Conservation (phyloP, 2,329 filamentous ascomycete species). For the Penicillium sclerotiorum region DNA sequence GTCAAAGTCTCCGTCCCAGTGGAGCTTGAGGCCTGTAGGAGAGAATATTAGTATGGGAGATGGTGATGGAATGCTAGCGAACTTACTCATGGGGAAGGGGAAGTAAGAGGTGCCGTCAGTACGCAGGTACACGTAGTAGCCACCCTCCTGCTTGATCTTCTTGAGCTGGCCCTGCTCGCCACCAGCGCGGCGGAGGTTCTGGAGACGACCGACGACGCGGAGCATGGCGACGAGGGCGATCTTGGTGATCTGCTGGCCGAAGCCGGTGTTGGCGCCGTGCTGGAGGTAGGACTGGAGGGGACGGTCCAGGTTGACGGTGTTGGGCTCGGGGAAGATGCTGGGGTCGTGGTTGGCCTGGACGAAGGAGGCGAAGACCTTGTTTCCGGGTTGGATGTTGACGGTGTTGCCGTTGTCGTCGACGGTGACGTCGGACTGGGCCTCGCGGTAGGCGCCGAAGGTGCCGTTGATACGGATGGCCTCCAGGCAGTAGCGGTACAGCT, state of each 20-base stretch:
- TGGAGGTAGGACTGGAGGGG: constrained; percentile 66
- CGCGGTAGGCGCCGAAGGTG: constrained; percentile 63
- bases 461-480: constrained; percentile 72
- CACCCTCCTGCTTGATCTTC: constrained; percentile 60
- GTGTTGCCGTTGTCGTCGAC: constrained; percentile 55
- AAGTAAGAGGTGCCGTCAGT: constrained; percentile 65
- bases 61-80: neutral
- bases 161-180: constrained; percentile 70
- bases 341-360: constrained; percentile 60
- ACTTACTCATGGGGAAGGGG: constrained; percentile 52
- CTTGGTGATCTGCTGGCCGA: constrained; percentile 63
- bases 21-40: constrained; percentile 45
- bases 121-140: constrained; percentile 64
- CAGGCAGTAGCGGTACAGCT: constrained; percentile 69
- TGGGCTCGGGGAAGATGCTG: constrained; percentile 62
- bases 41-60: constrained; percentile 17
- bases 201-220: constrained; percentile 63
- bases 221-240: constrained; percentile 69
- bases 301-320: constrained; percentile 63
- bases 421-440: constrained; percentile 51
- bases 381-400: constrained; percentile 58
- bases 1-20: constrained; percentile 44
- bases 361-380: constrained; percentile 67
- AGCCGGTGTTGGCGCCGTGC: constrained; percentile 63
- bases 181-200: constrained; percentile 62